phyloP scores from a whole-genome alignment of 345 rosid genomes.

The Moricandia arvensis region DNA sequence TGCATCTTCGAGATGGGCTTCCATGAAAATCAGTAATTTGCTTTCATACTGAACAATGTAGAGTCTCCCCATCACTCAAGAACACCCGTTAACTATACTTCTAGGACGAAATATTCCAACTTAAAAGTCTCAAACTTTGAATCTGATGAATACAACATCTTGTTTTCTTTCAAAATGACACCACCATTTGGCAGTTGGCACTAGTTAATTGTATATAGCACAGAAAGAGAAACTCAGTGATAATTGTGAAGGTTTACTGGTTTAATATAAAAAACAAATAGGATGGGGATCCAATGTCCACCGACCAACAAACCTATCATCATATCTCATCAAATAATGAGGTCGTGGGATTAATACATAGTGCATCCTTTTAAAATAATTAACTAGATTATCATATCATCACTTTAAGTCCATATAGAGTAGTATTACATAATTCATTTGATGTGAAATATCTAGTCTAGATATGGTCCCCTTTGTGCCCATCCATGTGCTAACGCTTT shows the following conservation, averaged over 20 bases:
- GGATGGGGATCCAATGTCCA: constrained; percentile 22
- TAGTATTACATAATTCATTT: neutral
- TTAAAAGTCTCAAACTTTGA: neutral
- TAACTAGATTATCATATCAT: neutral
- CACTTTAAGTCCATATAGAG: neutral
- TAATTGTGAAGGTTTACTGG: neutral
- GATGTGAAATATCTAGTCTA: neutral
- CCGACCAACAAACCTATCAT: constrained; percentile 28
- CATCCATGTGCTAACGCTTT: constrained; percentile 10
- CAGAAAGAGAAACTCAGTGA: neutral
- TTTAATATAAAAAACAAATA: constrained; percentile 5
- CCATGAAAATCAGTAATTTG: no score
- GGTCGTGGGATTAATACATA: constrained; percentile 12
- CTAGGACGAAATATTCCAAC: neutral
- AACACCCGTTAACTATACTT: neutral
- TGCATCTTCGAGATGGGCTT: no score
- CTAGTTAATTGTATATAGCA: neutral
- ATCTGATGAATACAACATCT: neutral
- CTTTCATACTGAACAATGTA: no score
- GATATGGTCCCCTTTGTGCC: constrained; percentile 17
- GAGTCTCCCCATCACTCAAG: neutral
- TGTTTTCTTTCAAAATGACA: neutral
- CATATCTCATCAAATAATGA: neutral
- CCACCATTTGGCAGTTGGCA: neutral
- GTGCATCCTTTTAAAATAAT: neutral